Evolutionary conservation across 768 basidiomycete species (phyloP).

Genomic region (Serendipita vermifera): DNA sequence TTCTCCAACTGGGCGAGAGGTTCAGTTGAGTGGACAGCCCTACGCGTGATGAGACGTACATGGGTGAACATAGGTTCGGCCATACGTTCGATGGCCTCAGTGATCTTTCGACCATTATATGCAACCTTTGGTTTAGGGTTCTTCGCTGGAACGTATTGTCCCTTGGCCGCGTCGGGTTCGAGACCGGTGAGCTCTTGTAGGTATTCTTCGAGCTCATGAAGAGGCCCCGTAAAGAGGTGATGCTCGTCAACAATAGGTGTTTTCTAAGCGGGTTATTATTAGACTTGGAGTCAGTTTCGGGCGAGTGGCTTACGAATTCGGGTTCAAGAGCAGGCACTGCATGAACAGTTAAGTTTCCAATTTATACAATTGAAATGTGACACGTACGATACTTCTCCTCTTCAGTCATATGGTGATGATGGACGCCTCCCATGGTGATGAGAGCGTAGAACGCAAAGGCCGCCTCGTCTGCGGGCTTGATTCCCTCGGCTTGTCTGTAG

Average conservation of each 20-base stretch:
- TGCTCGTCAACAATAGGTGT: neutral
- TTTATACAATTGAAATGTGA: neutral
- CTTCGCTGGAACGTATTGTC: neutral
- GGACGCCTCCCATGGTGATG: neutral
- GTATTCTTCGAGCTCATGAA: conserved; percentile 5
- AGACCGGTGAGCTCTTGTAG: neutral
- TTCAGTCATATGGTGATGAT: neutral
- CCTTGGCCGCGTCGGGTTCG: neutral
- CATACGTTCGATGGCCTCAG: neutral
- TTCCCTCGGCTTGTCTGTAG: neutral
- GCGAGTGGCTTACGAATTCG: neutral
- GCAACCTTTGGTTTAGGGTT: neutral
- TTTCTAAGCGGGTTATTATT: neutral
- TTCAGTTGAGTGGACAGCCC: neutral
- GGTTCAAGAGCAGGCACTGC: neutral
- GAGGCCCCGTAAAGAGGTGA: neutral
- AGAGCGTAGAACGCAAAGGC: neutral
- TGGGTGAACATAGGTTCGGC: neutral
- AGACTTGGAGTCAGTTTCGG: neutral
- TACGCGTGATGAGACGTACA: neutral
- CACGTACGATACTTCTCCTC: conserved; percentile 1
- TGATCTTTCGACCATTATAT: neutral
- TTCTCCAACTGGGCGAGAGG: neutral
- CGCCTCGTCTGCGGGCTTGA: neutral
- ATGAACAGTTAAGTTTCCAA: neutral